Base-by-base conservation (phyloP, 1,139 yeast genomes). In the Nakaseomyces nivariensis region DNA sequence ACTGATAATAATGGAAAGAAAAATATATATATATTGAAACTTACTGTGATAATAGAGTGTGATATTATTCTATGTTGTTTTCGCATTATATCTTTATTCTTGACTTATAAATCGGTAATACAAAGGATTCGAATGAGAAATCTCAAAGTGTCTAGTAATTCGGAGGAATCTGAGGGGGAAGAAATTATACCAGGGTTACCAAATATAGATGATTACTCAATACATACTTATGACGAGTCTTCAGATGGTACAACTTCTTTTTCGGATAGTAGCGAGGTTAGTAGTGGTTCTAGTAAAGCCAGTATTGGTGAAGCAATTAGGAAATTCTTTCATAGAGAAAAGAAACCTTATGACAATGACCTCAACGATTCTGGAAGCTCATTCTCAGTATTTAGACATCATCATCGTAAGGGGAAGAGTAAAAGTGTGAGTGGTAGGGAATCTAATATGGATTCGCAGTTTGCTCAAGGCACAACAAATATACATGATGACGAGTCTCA, bases 171-270 rank as follows among this genome's bases (percentile, higher is more conserved):
- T 17, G 11, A 24, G 27, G 42, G 42, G 6, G n/a, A 9, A 7
- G 42, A 38, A 38, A 1, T 27, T 4, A 24, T 6, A 4, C n/a
- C 5, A 9, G n/a, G 25, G 2, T 8, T 27, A 9, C 44, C 44
- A 6, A 8, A 29, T 13, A n/a, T 41, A n/a, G 44, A 41, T 4
- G 44, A 41, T n/a, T 41, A 41, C n/a, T 41, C 44, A n/a, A 41
- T 41, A n/a, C 33, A 41, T 8, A 41, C 25, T 6, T 41, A 41
- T 29, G 44, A 41, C 5, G 34, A 41, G 8, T 41, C 44, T 22
- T 41, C 44, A n/a, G 44, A 41, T 41, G 44, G 44, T 4, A 41
- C 44, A 11, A 41, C 44, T 7, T 41, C 44, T 1, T 4, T 27
- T 5, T 41, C 44, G 5, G 44, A 41, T 13, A 29, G 25, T 13